phyloP scores from a whole-genome alignment of 1,284 basidiomycete genomes.

The Apiotrichum veenhuisii region DNA sequence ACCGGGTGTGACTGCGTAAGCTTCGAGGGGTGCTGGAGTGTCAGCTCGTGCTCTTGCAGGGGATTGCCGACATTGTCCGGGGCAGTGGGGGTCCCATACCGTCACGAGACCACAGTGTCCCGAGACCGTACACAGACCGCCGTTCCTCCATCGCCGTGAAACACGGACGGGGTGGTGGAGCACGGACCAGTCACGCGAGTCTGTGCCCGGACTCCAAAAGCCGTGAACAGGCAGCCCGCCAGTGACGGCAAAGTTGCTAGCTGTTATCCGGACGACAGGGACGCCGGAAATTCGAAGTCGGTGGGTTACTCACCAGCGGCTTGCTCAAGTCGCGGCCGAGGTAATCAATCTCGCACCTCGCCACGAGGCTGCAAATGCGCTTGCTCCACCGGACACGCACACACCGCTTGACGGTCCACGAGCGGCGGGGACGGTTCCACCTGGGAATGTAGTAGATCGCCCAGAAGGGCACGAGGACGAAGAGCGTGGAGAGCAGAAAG shows the following conservation, averaged over 20 bases:
- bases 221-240: too few species aligned
- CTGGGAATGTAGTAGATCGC: slow-evolving; percentile 29
- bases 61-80: not conserved
- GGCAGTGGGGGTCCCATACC: too few species aligned
- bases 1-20: slow-evolving; percentile 38
- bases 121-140: not conserved
- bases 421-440: slow-evolving; percentile 27
- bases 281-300: too few species aligned
- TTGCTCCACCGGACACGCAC: slow-evolving; percentile 37
- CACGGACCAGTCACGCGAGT: too few species aligned
- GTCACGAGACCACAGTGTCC: too few species aligned
- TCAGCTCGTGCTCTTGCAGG: not conserved
- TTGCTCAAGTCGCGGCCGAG: slow-evolving; percentile 34
- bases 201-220: too few species aligned
- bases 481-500: slow-evolving; percentile 29
- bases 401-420: slow-evolving; percentile 37
- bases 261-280: too few species aligned
- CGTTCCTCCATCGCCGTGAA: too few species aligned
- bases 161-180: too few species aligned
- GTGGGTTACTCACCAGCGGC: slow-evolving; percentile 24
- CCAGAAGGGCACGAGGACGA: slow-evolving; percentile 39
- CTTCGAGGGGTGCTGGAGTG: slow-evolving; percentile 25
- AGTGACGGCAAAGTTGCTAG: too few species aligned
- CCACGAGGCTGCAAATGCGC: slow-evolving; percentile 35
- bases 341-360: slow-evolving; percentile 43